Evolutionary conservation across 371 early-diverging fungal species (phyloP), one percentile per base, ranked within the genome.

Genomic region (Apophysomyces sp.): DNA sequence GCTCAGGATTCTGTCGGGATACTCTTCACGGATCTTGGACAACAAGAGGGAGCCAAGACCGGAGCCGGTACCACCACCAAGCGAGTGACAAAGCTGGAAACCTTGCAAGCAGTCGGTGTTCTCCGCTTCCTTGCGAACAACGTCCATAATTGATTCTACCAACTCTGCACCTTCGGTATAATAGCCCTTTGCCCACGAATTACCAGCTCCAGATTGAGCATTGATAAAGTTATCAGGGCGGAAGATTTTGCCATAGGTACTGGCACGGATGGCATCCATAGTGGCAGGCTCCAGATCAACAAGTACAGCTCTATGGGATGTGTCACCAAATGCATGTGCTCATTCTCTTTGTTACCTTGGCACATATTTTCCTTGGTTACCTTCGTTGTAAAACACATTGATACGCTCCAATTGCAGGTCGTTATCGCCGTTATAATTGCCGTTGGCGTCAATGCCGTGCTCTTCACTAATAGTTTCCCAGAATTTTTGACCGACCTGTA

Each of bases 261-360:
- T 78, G 39, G 85, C 69, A 72, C 86, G 92, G 69, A 98, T 90
- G 37, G 93, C 87, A 73, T 98, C 99, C 93, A 99, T 97, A 63
- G 99, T 98, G 60, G 98, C 99, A 55, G 99, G 99, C 84, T 99
- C 99, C 37, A 99, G 82, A 82, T 99, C 99, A 55, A 99, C 95
- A 36, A 99, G 83, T 64, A 99, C 97, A 52, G 99, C 96, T 73
- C 99, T 75, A 69, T 15, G 39, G 31, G 21, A 32, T 24, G 49
- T 44, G 49, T 41, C 18, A 13, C 6, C 13, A 41, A 41, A n/a
- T 41, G 41, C 13, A 44, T 9, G 21, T 9, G 9, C 21, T 0
- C 49, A 4, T 44, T 4, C 21, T 4, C 3, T 1, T 24, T 51
- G 26, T 37, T 61, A 66, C 66, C 61, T 57, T 18, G 98, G 98